Conservation (phyloP, 371 early-diverging fungal species). For the Mucor sp. region DNA sequence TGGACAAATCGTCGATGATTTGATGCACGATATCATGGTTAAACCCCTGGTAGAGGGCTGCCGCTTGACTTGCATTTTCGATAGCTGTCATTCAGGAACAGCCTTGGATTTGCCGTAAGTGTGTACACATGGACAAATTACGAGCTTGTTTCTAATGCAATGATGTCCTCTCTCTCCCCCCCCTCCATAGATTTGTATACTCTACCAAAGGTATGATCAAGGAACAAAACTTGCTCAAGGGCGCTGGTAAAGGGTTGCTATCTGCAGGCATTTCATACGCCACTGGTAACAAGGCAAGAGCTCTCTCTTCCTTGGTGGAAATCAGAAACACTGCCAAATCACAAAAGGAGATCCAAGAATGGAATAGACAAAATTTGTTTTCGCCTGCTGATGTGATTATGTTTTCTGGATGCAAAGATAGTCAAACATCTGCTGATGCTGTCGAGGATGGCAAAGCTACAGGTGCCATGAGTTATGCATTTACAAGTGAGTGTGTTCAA, state of each 20-base stretch:
- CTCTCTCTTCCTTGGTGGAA: conserved; percentile 43
- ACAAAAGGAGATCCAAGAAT: conserved; percentile 35
- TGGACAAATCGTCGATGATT: conserved; percentile 90
- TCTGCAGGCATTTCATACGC: conserved; percentile 54
- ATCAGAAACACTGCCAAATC: conserved; percentile 28
- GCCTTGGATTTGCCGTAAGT: conserved; percentile 82
- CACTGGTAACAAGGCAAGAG: conserved; percentile 39
- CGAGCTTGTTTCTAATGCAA: no score
- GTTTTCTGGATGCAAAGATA: conserved; percentile 92
- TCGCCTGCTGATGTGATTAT: conserved; percentile 82
- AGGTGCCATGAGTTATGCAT: conserved; percentile 89
- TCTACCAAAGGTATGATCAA: conserved; percentile 67
- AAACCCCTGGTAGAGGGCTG: conserved; percentile 79
- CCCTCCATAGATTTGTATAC: conserved; percentile 52
- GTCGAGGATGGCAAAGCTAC: conserved; percentile 50
- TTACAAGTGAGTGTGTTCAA: conserved; percentile 41
- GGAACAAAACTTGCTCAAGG: conserved; percentile 49
- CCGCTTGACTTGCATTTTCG: conserved; percentile 85
- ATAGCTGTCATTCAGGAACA: conserved; percentile 84
- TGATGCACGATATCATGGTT: conserved; percentile 83
- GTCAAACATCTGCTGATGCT: conserved; percentile 88
- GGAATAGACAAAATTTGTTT: conserved; percentile 43
- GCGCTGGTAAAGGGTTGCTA: conserved; percentile 48
- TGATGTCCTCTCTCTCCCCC: no score
- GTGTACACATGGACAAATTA: no score